Conservation (phyloP, 345 rosid species). For the Bruguiera gymnorhiza region DNA sequence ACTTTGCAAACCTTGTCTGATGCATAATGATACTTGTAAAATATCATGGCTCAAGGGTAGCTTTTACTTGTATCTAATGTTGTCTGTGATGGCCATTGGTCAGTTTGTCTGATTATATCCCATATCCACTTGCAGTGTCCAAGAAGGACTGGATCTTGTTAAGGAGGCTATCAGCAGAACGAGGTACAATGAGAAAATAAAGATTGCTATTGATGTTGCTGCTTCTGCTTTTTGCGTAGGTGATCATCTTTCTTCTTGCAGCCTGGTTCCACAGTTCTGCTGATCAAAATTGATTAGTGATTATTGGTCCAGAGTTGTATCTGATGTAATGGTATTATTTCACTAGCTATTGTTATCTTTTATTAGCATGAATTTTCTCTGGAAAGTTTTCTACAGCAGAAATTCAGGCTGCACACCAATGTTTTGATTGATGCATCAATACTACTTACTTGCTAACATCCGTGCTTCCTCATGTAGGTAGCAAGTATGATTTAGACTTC, state of each 20-base stretch:
- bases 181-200: constrained; percentile 71
- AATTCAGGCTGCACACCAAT: neutral
- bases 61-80: neutral
- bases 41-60: neutral
- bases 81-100: neutral
- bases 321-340: constrained; percentile 3
- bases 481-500: constrained; percentile 85
- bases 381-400: neutral
- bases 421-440: constrained; percentile 6
- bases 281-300: neutral
- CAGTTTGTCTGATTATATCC: constrained; percentile 4
- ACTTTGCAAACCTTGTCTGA: neutral
- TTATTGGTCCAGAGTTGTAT: neutral
- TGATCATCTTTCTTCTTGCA: constrained; percentile 30
- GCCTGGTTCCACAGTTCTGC: constrained; percentile 7
- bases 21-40: neutral
- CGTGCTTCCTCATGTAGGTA: constrained; percentile 45
- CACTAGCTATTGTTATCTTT: neutral
- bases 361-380: neutral
- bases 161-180: constrained; percentile 92
- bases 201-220: constrained; percentile 86
- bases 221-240: constrained; percentile 90
- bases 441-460: constrained; percentile 6
- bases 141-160: constrained; percentile 88
- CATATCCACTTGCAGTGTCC: constrained; percentile 50